Evolutionary conservation across 805 yeast genomes (phyloP).

Genomic region (Cyberlindnera suaveolens): DNA sequence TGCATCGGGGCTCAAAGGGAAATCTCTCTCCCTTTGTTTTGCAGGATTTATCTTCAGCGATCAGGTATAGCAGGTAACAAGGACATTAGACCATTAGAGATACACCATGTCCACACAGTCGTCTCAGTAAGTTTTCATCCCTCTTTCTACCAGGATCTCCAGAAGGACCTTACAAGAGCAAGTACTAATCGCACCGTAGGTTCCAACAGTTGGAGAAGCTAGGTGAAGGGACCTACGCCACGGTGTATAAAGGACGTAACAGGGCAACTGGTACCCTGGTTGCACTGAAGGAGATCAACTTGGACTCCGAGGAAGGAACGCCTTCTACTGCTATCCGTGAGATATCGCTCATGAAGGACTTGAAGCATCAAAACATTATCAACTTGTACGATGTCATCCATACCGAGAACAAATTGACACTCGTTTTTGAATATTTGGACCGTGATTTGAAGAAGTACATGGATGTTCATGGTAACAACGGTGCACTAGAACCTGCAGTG

Average conservation of each 20-base stretch:
- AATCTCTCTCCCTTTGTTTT: too few relatives aligned
- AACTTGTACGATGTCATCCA: slow-evolving; percentile 93
- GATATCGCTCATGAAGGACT: slow-evolving; percentile 90
- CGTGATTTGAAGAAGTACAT: slow-evolving; percentile 89
- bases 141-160: background rate
- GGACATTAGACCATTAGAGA: too few relatives aligned
- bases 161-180: too few relatives aligned
- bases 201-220: slow-evolving; percentile 59
- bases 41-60: too few relatives aligned
- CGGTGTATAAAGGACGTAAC: slow-evolving; percentile 93
- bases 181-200: slow-evolving; percentile 19
- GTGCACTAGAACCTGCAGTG: slow-evolving; percentile 78
- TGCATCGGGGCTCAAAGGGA: too few relatives aligned
- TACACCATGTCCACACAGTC: slow-evolving; percentile 17
- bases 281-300: slow-evolving; percentile 88
- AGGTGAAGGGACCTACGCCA: slow-evolving; percentile 96
- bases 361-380: slow-evolving; percentile 88
- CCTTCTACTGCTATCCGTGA: slow-evolving; percentile 98
- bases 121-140: slow-evolving; percentile 18
- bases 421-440: slow-evolving; percentile 92
- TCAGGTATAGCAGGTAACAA: too few relatives aligned
- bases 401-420: slow-evolving; percentile 89
- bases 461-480: slow-evolving; percentile 84
- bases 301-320: slow-evolving; percentile 94
- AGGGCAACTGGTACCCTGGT: slow-evolving; percentile 83